Conservation (phyloP, 768 basidiomycete species). For the Tulasnella sp. region DNA sequence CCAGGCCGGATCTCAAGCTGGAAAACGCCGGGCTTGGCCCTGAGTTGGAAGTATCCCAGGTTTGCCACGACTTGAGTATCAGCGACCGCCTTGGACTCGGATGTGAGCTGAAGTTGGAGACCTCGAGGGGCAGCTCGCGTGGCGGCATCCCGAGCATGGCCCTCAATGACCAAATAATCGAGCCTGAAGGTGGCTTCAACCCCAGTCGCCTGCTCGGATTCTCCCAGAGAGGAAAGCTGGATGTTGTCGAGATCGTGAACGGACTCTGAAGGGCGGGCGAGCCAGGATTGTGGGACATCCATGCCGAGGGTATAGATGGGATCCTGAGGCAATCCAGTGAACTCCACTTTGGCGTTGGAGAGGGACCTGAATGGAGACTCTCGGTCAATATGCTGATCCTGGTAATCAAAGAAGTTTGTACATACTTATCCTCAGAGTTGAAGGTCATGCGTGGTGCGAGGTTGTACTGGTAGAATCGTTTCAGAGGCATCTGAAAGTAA, state of each 20-base stretch:
- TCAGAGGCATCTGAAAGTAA: slow-evolving; percentile 67
- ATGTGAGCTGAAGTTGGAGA: slow-evolving; percentile 78
- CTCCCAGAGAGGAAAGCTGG: slow-evolving; percentile 64
- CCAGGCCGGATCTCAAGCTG: slow-evolving; percentile 78
- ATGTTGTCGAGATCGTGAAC: slow-evolving; percentile 95
- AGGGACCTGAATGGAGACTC: background rate
- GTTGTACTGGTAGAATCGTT: slow-evolving; percentile 86
- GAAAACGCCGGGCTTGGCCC: slow-evolving; percentile 86
- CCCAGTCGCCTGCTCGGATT: slow-evolving; percentile 50
- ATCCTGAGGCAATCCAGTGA: slow-evolving; percentile 71
- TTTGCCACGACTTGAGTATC: slow-evolving; percentile 94
- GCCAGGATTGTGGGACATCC: slow-evolving; percentile 89
- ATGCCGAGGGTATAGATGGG: slow-evolving; percentile 93
- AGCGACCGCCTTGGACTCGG: slow-evolving; percentile 51
- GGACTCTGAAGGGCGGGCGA: slow-evolving; percentile 84
- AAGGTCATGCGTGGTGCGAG: slow-evolving; percentile 57
- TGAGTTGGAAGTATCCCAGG: slow-evolving; percentile 94
- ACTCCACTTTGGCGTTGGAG: slow-evolving; percentile 45
- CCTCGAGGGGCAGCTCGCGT: slow-evolving; percentile 77
- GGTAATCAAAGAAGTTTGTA: background rate
- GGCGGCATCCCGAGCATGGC: slow-evolving; percentile 76
- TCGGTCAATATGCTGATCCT: background rate
- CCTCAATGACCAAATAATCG: slow-evolving; percentile 89
- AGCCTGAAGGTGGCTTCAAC: slow-evolving; percentile 80
- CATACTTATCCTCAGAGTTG: slow-evolving; percentile 62